phyloP scores from a whole-genome alignment of 2,329 filamentous ascomycete genomes.

The Trichoderma oligosporum region DNA sequence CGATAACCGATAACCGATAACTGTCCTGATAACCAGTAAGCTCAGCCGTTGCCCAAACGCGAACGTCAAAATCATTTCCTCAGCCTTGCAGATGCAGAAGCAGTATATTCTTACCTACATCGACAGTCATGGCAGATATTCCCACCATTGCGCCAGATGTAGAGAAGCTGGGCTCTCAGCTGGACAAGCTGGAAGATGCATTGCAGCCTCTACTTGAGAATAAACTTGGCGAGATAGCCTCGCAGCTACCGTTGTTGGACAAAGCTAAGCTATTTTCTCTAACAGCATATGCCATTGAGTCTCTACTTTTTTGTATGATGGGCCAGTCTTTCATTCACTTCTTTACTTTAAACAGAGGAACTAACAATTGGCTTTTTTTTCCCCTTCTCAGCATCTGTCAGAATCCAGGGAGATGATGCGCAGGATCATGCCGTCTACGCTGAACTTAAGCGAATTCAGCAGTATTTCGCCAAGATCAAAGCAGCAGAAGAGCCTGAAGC shows the following conservation, averaged over 20 bases:
- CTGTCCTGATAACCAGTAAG: no score
- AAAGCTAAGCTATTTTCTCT: slow-evolving; percentile 92
- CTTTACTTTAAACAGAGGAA: neutral
- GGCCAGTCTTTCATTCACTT: no score
- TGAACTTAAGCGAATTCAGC: slow-evolving; percentile 80
- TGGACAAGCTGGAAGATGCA: slow-evolving; percentile 72
- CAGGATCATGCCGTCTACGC: slow-evolving; percentile 79
- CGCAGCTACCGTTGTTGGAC: slow-evolving; percentile 84
- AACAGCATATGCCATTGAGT: slow-evolving; percentile 83
- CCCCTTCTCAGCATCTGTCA: slow-evolving; percentile 57
- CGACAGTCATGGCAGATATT: slow-evolving; percentile 36
- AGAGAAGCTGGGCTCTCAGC: slow-evolving; percentile 69
- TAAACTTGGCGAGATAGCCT: slow-evolving; percentile 64
- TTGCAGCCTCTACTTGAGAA: slow-evolving; percentile 69
- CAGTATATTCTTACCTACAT: no score
- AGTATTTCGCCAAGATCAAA: slow-evolving; percentile 93
- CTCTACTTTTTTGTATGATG: slow-evolving; percentile 73
- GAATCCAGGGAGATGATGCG: slow-evolving; percentile 74
- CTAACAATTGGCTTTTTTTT: slow-evolving; percentile 6
- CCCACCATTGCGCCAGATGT: slow-evolving; percentile 63
- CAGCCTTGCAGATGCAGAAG: no score
- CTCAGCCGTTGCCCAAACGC: no score
- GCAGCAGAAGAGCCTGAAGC: slow-evolving; percentile 60
- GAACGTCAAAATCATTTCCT: no score
- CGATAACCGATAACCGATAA: no score